Percentiles rank a stretch among this genome's conserved stretches.
Conservation (phyloP, 768 basidiomycete species). For the Pleurotus eryngii region DNA sequence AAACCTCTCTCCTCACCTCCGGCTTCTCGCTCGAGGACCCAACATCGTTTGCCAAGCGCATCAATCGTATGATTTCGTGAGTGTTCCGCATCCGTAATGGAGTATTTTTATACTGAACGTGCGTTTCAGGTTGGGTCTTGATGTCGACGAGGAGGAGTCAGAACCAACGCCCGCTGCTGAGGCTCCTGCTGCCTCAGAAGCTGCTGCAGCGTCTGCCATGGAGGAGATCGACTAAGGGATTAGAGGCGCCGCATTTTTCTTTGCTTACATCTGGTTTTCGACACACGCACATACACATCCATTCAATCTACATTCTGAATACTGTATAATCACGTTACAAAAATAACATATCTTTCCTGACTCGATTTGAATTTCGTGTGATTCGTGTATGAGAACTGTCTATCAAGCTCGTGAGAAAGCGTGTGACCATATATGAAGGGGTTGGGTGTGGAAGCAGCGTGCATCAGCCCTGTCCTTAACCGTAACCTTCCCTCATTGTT, state of each 20-base stretch:
- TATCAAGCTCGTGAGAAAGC: neutral
- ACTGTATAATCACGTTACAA: neutral
- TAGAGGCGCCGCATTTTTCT: constrained; percentile 15
- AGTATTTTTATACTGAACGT: constrained; percentile 8
- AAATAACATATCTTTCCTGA: neutral
- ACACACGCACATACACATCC: constrained; percentile 21
- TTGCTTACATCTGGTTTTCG: constrained; percentile 20
- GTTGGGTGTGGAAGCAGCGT: neutral
- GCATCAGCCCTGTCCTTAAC: constrained; percentile 2
- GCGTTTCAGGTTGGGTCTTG: constrained; percentile 64
- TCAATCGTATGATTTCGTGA: constrained; percentile 93
- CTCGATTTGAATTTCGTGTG: too few species aligned
- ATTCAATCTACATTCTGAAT: constrained; percentile 18
- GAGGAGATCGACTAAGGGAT: constrained; percentile 86
- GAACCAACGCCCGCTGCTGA: constrained; percentile 39
- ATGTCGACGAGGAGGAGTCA: constrained; percentile 80
- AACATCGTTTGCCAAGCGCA: constrained; percentile 90
- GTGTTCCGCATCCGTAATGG: constrained; percentile 19
- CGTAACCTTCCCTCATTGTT: constrained; percentile 9
- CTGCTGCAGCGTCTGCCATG: constrained; percentile 79
- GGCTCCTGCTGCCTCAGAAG: constrained; percentile 52
- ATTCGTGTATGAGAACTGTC: too few species aligned
- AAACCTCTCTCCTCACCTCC: constrained; percentile 93
- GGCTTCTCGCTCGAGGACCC: constrained; percentile 97
- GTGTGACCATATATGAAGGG: neutral